Evolutionary conservation across 805 yeast genomes (phyloP).

Genomic region (Soucietia sequanensis): DNA sequence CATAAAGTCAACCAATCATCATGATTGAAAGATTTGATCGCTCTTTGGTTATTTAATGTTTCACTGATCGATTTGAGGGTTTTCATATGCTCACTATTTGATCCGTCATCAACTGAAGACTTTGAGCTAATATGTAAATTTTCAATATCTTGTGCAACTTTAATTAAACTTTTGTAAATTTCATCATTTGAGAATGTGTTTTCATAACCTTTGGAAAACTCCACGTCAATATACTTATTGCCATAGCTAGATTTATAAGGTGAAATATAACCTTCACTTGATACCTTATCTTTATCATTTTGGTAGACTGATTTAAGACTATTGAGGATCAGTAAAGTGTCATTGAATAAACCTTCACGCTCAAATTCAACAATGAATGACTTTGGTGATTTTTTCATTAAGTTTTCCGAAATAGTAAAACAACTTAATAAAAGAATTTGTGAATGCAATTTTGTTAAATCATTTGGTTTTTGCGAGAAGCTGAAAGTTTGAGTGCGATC

Average conservation of each 20-base stretch:
- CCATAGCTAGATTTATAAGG: conserved; percentile 14
- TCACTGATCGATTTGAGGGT: conserved; percentile 12
- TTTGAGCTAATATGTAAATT: conserved; percentile 22
- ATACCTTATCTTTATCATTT: conserved; percentile 11
- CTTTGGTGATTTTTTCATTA: conserved; percentile 45
- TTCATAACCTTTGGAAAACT: conserved; percentile 28
- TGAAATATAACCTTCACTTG: conserved; percentile 8
- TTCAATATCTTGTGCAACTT: conserved; percentile 23
- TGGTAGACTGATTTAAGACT: conserved; percentile 12
- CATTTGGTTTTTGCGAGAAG: conserved; percentile 7
- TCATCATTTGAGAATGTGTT: conserved; percentile 14
- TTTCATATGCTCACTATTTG: conserved; percentile 13
- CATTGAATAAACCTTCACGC: conserved; percentile 70
- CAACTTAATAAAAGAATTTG: conserved; percentile 51
- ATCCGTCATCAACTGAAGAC: conserved; percentile 14
- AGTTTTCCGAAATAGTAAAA: conserved; percentile 43
- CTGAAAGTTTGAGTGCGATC: not conserved
- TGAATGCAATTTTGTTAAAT: conserved; percentile 22
- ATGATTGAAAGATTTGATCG: conserved; percentile 13
- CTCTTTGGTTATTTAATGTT: conserved; percentile 6
- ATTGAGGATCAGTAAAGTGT: conserved; percentile 37
- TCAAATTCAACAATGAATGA: conserved; percentile 50
- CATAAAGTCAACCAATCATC: conserved; percentile 38
- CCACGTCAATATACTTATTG: conserved; percentile 28
- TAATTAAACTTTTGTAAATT: conserved; percentile 13